These are phyloP conservation scores for Mortierella sp. DNA, from an alignment of 371 early-diverging fungal species.

Conservation along the genomic window DNA sequence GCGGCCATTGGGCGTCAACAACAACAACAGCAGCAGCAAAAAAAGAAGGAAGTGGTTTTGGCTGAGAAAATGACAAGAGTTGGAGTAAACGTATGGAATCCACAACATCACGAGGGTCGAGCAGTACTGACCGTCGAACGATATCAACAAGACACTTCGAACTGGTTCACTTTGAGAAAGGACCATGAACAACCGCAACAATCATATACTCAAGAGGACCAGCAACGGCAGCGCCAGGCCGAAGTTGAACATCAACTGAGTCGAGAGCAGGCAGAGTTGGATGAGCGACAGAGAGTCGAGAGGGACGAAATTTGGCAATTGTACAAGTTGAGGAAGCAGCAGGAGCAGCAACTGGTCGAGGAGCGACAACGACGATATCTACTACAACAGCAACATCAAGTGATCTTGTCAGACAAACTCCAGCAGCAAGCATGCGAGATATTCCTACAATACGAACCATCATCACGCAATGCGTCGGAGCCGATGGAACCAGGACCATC, in stretches of 20 bases:
- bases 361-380: background rate
- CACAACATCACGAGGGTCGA: background rate
- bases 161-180: background rate
- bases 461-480: background rate
- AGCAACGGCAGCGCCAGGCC: background rate
- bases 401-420: background rate
- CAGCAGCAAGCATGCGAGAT: background rate
- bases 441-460: no score
- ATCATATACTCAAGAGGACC: background rate
- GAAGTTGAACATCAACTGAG: background rate
- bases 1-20: background rate
- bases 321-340: background rate
- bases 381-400: background rate
- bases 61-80: background rate
- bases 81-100: background rate
- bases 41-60: background rate
- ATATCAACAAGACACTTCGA: background rate
- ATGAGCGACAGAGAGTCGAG: background rate
- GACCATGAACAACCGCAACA: background rate
- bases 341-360: background rate
- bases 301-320: background rate
- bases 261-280: background rate
- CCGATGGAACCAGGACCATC: background rate
- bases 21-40: background rate
- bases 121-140: background rate